A percentile compares a stretch with the other conserved stretches of the same genome.
Evolutionary conservation across 2,329 filamentous ascomycete species (phyloP).

Genomic region (Hypoxylon sp.): DNA sequence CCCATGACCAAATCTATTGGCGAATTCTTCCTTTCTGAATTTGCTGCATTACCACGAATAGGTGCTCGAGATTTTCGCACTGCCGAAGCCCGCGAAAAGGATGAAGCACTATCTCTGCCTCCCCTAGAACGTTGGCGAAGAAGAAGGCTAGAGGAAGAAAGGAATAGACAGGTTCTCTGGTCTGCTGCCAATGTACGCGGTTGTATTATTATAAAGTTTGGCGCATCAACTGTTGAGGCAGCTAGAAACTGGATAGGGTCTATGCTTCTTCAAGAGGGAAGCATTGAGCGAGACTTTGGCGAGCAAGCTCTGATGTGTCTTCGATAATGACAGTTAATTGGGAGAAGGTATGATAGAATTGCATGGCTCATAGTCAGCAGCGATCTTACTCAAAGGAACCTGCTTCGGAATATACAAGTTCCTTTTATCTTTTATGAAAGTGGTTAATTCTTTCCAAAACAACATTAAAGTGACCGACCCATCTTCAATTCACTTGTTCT

Average conservation of each 20-base stretch:
- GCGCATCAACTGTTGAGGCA: conserved; percentile 80
- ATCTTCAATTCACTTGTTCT: no score
- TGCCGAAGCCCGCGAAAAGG: conserved; percentile 55
- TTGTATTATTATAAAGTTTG: conserved; percentile 92
- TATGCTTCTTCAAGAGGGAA: conserved; percentile 80
- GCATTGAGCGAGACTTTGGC: conserved; percentile 75
- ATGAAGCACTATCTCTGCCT: conserved; percentile 49
- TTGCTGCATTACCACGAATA: conserved; percentile 79
- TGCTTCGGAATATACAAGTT: no score
- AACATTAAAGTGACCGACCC: no score
- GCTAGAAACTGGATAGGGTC: conserved; percentile 80
- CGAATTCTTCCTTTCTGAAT: conserved; percentile 81
- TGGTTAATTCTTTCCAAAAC: no score
- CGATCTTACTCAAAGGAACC: no score
- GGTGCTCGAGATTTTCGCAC: conserved; percentile 80
- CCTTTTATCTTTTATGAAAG: no score
- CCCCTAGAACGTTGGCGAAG: conserved; percentile 62
- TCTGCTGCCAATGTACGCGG: conserved; percentile 81
- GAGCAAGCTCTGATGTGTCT: conserved; percentile 83
- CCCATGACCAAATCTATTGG: conserved; percentile 71
- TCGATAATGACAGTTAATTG: conserved; percentile 56
- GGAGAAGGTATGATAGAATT: no score
- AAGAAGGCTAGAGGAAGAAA: conserved; percentile 66
- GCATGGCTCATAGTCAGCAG: no score
- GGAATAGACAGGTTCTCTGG: conserved; percentile 73